Base-by-base conservation (phyloP, 768 basidiomycete genomes). In the Tulasnella sp. region DNA sequence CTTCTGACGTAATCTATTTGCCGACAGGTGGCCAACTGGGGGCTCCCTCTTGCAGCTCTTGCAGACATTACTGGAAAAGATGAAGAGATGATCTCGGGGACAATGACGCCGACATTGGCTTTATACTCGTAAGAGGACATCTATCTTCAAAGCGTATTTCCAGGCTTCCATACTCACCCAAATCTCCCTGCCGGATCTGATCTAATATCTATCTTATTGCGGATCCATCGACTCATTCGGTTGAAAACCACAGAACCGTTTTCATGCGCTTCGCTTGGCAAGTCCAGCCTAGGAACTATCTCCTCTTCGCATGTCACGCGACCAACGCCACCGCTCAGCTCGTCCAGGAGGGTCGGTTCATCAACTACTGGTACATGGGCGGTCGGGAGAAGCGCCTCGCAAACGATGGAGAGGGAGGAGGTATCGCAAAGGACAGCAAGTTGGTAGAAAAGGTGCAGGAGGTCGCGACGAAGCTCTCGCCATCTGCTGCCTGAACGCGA, bases 251-350 rank as follows among this genome's bases (percentile, higher is more conserved):
- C 62, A 81, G 81, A 3, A 67, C 78, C 70, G 90, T 96, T 63
- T 98, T 98, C 76, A 94, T 93, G 86, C 88, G 94, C 17, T 94
- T 94, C 67, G 91, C 94, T 58, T 97, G 94, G 94, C 81, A 82
- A 62, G 94, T 98, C 43, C 84, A 93, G 65, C 95, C 95, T 7
- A 84, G 95, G 65, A 98, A 98, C 71, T 96, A 97, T 75, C 79
- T 97, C 60, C 78, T 97, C 49, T 90, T 97, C 73, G 92, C 85
- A 2, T 97, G 94, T 70, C 95, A 99, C 72, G 75, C 81, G 15
- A 96, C 93, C 54, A 99, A 99, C 70, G 82, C 85, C 1, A 78
- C 88, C 21, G 89, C 93, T 0, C 95, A 99, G 71, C 71, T 80
- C 4, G 67, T 90, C 29, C 92, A 99, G 71, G 88, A 86, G 17